A percentile compares a stretch with the other conserved stretches of the same genome.
Evolutionary conservation across 495 filamentous ascomycete species (phyloP).

Genomic region (Xanthoparmelia taractica): DNA sequence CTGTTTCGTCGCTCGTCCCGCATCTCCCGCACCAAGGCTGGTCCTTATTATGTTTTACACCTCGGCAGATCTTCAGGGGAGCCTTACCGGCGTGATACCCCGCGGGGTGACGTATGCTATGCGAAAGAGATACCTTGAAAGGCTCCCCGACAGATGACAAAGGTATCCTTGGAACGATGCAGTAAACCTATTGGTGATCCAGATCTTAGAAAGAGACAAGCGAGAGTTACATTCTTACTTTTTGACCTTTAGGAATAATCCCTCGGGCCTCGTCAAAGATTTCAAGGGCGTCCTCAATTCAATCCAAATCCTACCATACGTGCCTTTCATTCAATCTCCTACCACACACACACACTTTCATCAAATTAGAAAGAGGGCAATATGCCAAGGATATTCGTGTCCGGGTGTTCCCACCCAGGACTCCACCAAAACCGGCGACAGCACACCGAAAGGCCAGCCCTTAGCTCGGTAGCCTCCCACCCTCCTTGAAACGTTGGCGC

Average conservation of each 20-base stretch:
- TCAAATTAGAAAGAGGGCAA: neutral
- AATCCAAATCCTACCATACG: neutral
- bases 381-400: neutral
- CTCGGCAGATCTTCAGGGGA: neutral
- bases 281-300: neutral
- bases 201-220: too few species aligned
- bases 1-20: neutral
- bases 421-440: neutral
- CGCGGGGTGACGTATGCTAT: neutral
- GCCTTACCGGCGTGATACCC: neutral
- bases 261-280: neutral
- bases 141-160: neutral
- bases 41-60: neutral
- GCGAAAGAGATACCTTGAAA: neutral
- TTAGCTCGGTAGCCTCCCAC: constrained; percentile 5
- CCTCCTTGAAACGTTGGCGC: neutral
- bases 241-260: neutral
- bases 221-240: neutral
- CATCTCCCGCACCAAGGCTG: neutral
- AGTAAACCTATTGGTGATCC: neutral
- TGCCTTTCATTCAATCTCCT: neutral
- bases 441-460: neutral
- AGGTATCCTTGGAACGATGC: neutral
- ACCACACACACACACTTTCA: neutral
- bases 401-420: neutral